These are phyloP conservation scores for Davidsoniella neocaledoniae DNA, from an alignment of 2,329 filamentous ascomycete species.

Conservation along the genomic window DNA sequence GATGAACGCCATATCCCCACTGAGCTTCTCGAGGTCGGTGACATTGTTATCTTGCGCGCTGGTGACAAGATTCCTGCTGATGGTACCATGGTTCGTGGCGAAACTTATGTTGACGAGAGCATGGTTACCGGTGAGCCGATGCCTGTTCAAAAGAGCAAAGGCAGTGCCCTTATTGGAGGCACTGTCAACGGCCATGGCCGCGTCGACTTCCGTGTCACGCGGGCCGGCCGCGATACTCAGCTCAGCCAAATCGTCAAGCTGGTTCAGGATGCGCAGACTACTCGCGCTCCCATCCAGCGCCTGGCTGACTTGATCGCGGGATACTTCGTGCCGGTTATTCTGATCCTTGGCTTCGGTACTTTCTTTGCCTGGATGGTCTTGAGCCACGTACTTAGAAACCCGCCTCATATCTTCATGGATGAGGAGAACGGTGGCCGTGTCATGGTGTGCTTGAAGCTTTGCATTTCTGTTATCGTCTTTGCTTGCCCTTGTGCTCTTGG, in stretches of 20 bases:
- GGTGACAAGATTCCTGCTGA: constrained; percentile 96
- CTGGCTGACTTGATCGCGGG: constrained; percentile 83
- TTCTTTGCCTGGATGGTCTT: constrained; percentile 91
- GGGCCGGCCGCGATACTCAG: constrained; percentile 87
- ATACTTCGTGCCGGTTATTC: constrained; percentile 83
- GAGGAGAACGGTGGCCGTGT: constrained; percentile 72
- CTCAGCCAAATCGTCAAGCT: constrained; percentile 95
- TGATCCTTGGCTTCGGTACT: constrained; percentile 66
- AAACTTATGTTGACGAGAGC: constrained; percentile 90
- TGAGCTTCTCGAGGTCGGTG: constrained; percentile 82
- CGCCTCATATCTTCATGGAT: constrained; percentile 75
- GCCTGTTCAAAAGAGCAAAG: constrained; percentile 78
- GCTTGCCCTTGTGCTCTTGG: constrained; percentile 95
- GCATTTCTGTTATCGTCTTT: constrained; percentile 96
- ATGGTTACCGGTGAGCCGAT: constrained; percentile 98
- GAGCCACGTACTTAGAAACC: constrained; percentile 66
- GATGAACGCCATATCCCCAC: constrained; percentile 70
- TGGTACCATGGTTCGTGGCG: constrained; percentile 68
- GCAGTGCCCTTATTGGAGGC: constrained; percentile 67
- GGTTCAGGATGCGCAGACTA: constrained; percentile 95
- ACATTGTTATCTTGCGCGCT: constrained; percentile 81
- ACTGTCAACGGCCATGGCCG: constrained; percentile 91
- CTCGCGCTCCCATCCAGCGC: constrained; percentile 81
- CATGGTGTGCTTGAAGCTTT: constrained; percentile 94
- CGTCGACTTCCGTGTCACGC: constrained; percentile 79